Conservation (phyloP, 2,329 filamentous ascomycete genomes). For the Colletotrichum lupini region DNA sequence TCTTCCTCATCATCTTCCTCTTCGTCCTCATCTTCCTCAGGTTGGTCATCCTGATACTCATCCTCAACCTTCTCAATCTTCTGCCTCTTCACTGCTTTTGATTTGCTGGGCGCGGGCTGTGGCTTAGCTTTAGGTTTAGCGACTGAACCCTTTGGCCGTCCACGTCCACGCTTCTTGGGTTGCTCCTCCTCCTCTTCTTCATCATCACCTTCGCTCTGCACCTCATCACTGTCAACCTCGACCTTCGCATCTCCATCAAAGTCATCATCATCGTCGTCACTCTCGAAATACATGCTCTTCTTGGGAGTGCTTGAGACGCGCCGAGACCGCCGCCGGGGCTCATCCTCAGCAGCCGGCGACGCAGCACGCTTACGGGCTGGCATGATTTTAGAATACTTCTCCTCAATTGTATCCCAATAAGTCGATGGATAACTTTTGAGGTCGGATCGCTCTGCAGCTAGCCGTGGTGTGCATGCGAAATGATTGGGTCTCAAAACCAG, state of each 20-base stretch:
- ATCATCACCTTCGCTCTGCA: constrained; percentile 36
- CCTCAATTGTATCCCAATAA: not conserved
- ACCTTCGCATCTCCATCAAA: not conserved
- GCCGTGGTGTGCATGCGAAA: not conserved
- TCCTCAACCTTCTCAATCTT: constrained; percentile 38
- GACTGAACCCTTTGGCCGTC: constrained; percentile 26
- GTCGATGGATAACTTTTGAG: not conserved
- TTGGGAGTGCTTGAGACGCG: constrained; percentile 57
- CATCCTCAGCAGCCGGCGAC: constrained; percentile 42
- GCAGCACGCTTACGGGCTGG: constrained; percentile 51
- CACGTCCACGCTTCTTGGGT: constrained; percentile 27
- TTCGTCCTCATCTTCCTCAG: constrained; percentile 30
- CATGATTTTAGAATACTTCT: constrained; percentile 43
- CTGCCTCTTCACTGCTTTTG: constrained; percentile 38
- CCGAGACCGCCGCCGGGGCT: constrained; percentile 57
- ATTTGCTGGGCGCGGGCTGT: constrained; percentile 39
- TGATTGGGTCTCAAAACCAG: not conserved
- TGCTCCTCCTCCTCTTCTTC: constrained; percentile 31
- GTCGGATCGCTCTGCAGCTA: not conserved
- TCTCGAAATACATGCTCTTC: constrained; percentile 65
- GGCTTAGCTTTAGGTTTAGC: constrained; percentile 21
- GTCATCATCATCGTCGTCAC: constrained; percentile 40
- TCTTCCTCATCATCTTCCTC: constrained; percentile 40
- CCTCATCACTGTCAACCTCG: constrained; percentile 17
- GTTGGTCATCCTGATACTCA: constrained; percentile 24